Evolutionary conservation across 345 rosid genomes (phyloP).

Genomic region (Firmiana major): DNA sequence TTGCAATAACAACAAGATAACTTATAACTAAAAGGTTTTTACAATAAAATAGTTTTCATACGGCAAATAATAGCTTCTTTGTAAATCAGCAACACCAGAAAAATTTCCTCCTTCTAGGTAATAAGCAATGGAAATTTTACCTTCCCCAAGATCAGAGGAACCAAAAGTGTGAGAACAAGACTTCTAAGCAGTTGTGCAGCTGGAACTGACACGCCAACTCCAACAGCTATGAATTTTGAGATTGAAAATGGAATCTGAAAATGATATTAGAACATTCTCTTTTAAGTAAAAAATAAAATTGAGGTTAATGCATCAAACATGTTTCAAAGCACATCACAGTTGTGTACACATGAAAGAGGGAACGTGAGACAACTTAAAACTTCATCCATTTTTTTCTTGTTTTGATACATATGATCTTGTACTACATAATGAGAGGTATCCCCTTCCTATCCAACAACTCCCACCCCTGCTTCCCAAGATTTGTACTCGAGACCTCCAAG

Average conservation of each 20-base stretch:
- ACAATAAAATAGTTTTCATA: neutral
- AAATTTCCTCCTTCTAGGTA: conserved; percentile 1
- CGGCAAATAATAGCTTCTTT: neutral
- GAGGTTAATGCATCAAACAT: neutral
- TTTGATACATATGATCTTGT: neutral
- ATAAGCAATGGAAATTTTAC: conserved; percentile 31
- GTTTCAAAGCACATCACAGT: neutral
- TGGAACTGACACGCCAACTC: conserved; percentile 82
- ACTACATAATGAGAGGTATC: neutral
- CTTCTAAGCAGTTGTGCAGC: conserved; percentile 72
- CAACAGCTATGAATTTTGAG: conserved; percentile 74
- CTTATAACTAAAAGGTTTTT: neutral
- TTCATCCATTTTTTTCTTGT: neutral
- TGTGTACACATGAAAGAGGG: neutral
- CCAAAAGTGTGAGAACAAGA: conserved; percentile 63
- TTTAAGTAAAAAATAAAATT: neutral
- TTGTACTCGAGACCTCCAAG: neutral
- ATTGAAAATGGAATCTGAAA: conserved; percentile 84
- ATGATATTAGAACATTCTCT: neutral
- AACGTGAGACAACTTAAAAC: neutral
- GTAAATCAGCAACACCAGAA: neutral
- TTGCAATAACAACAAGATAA: neutral
- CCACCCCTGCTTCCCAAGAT: neutral
- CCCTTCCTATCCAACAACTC: neutral
- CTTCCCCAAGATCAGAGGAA: conserved; percentile 86